Evolutionary conservation across 169 alveolate species (phyloP).

Genomic region (Cryptosporidium viatorum): DNA sequence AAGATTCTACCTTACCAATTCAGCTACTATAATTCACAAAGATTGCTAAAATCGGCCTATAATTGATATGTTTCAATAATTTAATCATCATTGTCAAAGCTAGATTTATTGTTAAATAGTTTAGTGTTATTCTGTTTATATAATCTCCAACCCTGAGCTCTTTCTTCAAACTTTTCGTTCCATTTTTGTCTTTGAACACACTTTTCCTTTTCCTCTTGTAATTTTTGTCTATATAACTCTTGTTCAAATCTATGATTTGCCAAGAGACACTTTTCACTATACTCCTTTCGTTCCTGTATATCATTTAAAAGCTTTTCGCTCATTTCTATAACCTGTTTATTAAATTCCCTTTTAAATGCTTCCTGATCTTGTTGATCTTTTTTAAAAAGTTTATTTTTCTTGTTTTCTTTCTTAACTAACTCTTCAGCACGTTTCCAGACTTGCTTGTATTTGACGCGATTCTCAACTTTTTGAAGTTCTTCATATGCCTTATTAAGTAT

Average conservation of each 20-base stretch:
- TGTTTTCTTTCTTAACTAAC: slow-evolving; percentile 80
- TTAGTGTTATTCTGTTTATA: slow-evolving; percentile 24
- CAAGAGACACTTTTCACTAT: slow-evolving; percentile 84
- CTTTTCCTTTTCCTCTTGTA: slow-evolving; percentile 53
- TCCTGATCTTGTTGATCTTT: slow-evolving; percentile 11
- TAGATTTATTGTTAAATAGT: slow-evolving; percentile 3
- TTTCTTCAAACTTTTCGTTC: slow-evolving; percentile 56
- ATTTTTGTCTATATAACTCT: slow-evolving; percentile 51
- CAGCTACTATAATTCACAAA: slow-evolving; percentile 17
- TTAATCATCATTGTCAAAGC: slow-evolving; percentile 5
- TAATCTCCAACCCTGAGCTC: slow-evolving; percentile 63
- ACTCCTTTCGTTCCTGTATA: slow-evolving; percentile 84
- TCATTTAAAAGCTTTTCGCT: slow-evolving; percentile 83
- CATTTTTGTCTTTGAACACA: slow-evolving; percentile 57
- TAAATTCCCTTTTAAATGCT: slow-evolving; percentile 78
- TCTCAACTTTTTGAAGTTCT: slow-evolving; percentile 84
- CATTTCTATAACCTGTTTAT: slow-evolving; percentile 82
- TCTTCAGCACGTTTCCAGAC: slow-evolving; percentile 86
- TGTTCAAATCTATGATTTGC: slow-evolving; percentile 81
- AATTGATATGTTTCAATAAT: background rate
- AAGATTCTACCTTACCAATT: slow-evolving; percentile 56
- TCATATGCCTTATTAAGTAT: slow-evolving; percentile 83
- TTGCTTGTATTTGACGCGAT: slow-evolving; percentile 82
- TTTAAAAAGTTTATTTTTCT: slow-evolving; percentile 66
- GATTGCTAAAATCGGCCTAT: background rate